Conservation (phyloP, 345 rosid genomes). For the Lumnitzera littorea region DNA sequence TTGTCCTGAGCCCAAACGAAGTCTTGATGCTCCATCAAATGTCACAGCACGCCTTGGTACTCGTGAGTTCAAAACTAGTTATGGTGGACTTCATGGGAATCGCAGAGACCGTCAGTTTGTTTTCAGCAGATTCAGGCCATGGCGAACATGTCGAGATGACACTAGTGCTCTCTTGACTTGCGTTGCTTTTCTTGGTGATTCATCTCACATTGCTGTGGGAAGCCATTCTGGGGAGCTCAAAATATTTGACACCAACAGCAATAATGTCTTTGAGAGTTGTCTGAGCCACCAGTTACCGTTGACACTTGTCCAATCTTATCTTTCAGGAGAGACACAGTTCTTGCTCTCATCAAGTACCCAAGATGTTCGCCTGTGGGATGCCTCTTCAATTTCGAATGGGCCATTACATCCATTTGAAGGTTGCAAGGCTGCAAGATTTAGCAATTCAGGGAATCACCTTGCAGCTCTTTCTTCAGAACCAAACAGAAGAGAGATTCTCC, state of each 20-base stretch:
- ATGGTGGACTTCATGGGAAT: slow-evolving; percentile 89
- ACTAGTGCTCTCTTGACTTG: slow-evolving; percentile 71
- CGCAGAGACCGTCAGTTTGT: slow-evolving; percentile 94
- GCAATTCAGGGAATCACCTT: slow-evolving; percentile 67
- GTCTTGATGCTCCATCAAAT: slow-evolving; percentile 85
- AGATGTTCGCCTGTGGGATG: slow-evolving; percentile 92
- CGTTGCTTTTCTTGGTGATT: slow-evolving; percentile 67
- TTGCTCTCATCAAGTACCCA: slow-evolving; percentile 80
- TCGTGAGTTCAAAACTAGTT: slow-evolving; percentile 65
- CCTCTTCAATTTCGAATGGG: slow-evolving; percentile 56
- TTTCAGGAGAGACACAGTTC: slow-evolving; percentile 53
- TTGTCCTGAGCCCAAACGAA: slow-evolving; percentile 92
- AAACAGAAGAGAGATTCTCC: slow-evolving; percentile 62
- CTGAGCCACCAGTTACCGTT: slow-evolving; percentile 73
- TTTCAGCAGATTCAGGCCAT: slow-evolving; percentile 89
- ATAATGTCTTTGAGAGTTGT: slow-evolving; percentile 61
- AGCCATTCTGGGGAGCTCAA: slow-evolving; percentile 82
- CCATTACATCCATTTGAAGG: slow-evolving; percentile 69
- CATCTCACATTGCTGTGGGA: slow-evolving; percentile 80
- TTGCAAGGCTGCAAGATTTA: slow-evolving; percentile 85
- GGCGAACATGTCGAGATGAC: slow-evolving; percentile 96
- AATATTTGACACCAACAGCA: slow-evolving; percentile 62
- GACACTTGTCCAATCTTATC: slow-evolving; percentile 61
- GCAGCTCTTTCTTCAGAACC: slow-evolving; percentile 63
- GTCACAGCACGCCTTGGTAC: slow-evolving; percentile 82